Base-by-base conservation (phyloP, 345 rosid species). In the Brassica rapa region DNA sequence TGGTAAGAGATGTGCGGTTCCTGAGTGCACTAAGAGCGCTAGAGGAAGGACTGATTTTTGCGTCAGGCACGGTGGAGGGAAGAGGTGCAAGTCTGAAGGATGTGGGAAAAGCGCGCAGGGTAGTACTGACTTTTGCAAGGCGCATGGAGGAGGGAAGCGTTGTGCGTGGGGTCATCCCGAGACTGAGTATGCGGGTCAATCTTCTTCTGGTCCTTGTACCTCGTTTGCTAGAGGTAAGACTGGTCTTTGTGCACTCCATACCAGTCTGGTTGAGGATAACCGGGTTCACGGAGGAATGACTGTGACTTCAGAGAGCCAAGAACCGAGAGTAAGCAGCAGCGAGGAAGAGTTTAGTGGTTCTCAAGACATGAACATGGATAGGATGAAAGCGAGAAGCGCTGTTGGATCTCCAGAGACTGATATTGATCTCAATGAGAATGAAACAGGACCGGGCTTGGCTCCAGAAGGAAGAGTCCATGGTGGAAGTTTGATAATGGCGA, bases 1-100 rank as follows among this genome's bases (percentile, higher is more conserved):
- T 75, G 98, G 98, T 19, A 95, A 95, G 86, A 88, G 99, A 77
- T 95, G 99, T 72, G 91, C 90, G 23, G 84, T 89, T 71, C 82
- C 93, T 7, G 96, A 83, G 51, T 95, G 99, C 83, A 91, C 99
- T 7, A 95, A 90, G 84, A 93, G 99, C 82, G 99, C 99, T 3
- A 93, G 99, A 84, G 99, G 99, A 70, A 84, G 98, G 71, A 95
- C 99, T 23, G 88, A 89, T 68, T 93, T 78, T 75, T 95, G 99
- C 80, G 99, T 95, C 32, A 91, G 97, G 8, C 99, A 95, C 76
- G 99, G 99, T 71, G 99, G 99, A n/a, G 99, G 99, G 16, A 95
- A 91, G 84, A 89, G 99, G 43, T 95, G 99, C 63, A 88, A 90
- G 77, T 75, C 67, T 70, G 93, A 89, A 78, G 98, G 97, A 21